Evolutionary conservation across 768 basidiomycete species (phyloP).

Genomic region (Cystofilobasidium bisporidii): DNA sequence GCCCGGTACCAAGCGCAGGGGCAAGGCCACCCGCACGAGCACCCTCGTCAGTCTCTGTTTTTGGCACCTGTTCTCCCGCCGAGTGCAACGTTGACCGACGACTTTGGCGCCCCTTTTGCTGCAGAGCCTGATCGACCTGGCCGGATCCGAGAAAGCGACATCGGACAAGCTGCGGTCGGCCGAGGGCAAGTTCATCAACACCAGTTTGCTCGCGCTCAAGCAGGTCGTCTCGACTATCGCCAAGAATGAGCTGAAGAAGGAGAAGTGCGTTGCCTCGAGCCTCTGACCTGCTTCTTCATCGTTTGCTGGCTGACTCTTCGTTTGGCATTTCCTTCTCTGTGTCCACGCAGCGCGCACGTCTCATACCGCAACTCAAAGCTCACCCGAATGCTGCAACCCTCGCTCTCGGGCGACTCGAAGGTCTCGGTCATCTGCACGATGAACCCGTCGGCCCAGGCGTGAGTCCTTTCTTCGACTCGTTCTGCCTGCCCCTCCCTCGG

Average conservation of each 20-base stretch:
- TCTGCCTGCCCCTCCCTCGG: not conserved
- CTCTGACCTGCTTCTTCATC: not conserved
- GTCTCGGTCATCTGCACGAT: slow-evolving; percentile 95
- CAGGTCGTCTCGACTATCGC: slow-evolving; percentile 27
- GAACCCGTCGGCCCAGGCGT: slow-evolving; percentile 67
- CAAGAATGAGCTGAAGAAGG: slow-evolving; percentile 26
- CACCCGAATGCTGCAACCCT: slow-evolving; percentile 87
- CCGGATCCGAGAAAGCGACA: slow-evolving; percentile 92
- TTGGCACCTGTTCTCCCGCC: slow-evolving; percentile 20
- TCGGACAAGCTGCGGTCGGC: slow-evolving; percentile 90
- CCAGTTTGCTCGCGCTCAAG: slow-evolving; percentile 28
- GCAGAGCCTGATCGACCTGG: slow-evolving; percentile 86
- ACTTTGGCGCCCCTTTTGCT: no score
- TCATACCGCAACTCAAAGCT: slow-evolving; percentile 10
- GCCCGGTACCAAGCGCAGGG: not conserved
- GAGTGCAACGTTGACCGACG: no score
- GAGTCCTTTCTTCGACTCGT: not conserved
- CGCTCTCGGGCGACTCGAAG: slow-evolving; percentile 84
- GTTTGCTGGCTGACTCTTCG: not conserved
- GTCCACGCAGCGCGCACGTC: not conserved
- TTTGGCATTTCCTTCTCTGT: no score
- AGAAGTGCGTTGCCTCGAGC: not conserved
- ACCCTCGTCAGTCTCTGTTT: slow-evolving; percentile 28
- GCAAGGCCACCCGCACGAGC: slow-evolving; percentile 37
- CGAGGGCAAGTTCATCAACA: slow-evolving; percentile 94